Percentiles rank a stretch among this genome's conserved stretches.
phyloP scores from a whole-genome alignment of 192 early-diverging fungal genomes.

The Coemansia sp. region DNA sequence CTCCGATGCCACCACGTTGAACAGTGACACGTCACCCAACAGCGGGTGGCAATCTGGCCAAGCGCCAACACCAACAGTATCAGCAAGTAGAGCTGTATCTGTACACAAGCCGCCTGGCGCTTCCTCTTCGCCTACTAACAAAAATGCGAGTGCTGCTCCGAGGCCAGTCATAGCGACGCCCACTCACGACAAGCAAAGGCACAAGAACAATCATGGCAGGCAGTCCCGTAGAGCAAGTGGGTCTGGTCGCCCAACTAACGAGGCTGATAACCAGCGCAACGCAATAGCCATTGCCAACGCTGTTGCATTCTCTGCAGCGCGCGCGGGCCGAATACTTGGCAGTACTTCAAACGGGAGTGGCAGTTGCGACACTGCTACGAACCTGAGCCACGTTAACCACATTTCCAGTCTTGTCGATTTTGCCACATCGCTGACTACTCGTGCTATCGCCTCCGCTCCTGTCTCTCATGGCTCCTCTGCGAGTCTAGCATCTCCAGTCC shows the following conservation, averaged over 20 bases:
- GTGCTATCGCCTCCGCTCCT: not conserved
- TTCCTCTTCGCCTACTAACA: not conserved
- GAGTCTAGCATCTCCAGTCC: not conserved
- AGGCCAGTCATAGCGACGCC: not conserved
- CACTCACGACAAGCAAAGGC: not conserved
- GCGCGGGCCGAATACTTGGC: not conserved
- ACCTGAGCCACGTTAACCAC: not conserved
- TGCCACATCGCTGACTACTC: not conserved
- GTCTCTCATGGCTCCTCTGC: not conserved
- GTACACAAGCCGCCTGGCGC: not conserved
- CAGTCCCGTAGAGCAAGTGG: not conserved
- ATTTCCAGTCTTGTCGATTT: not conserved
- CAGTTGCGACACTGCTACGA: not conserved
- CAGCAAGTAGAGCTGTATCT: not conserved
- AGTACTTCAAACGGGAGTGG: not conserved
- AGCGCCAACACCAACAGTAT: not conserved
- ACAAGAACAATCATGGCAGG: not conserved
- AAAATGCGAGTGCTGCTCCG: not conserved
- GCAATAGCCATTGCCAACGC: not conserved
- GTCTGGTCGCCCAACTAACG: not conserved
- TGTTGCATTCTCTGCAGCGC: not conserved
- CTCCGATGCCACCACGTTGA: not conserved
- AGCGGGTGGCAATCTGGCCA: not conserved
- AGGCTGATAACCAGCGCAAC: slow-evolving; percentile 1
- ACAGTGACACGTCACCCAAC: not conserved